Percentiles rank a stretch among this genome's conserved stretches.
Conservation (phyloP, 176 grass and related monocot genomes). For the Triticum timopheevii region DNA sequence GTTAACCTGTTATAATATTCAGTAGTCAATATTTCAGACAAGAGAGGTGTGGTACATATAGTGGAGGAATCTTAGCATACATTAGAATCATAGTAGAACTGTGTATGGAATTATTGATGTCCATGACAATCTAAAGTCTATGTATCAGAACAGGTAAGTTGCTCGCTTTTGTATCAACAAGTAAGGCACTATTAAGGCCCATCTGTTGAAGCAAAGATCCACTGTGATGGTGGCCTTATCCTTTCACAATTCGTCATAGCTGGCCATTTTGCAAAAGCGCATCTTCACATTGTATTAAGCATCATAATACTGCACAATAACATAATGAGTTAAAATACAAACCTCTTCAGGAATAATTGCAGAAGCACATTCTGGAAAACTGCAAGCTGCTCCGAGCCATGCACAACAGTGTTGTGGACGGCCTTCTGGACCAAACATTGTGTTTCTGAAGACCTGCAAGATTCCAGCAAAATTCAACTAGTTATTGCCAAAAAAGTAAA, state of each 20-base stretch:
- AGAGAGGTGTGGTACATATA: not conserved
- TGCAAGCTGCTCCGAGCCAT: constrained; percentile 98
- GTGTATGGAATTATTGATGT: constrained; percentile 18
- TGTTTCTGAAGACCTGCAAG: constrained; percentile 93
- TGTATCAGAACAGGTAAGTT: not conserved
- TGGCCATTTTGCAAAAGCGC: constrained; percentile 15
- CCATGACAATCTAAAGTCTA: constrained; percentile 6
- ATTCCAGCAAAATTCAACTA: constrained; percentile 31
- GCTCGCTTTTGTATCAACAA: constrained; percentile 10
- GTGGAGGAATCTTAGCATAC: not conserved
- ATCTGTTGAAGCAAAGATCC: constrained; percentile 22
- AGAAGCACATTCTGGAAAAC: constrained; percentile 98
- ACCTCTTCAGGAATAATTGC: constrained; percentile 90
- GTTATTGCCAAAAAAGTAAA: constrained; percentile 21
- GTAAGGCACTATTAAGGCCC: not conserved
- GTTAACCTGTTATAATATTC: constrained; percentile 56
- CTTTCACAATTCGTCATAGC: constrained; percentile 11
- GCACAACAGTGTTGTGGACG: constrained; percentile 94
- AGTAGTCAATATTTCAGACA: constrained; percentile 23
- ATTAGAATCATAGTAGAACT: not conserved
- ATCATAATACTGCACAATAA: constrained; percentile 10
- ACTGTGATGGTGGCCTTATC: not conserved
- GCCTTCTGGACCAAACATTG: constrained; percentile 99
- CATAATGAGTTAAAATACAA: constrained; percentile 31
- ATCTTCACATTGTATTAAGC: not conserved